Evolutionary conservation across 2,329 filamentous ascomycete species (phyloP).

Genomic region (Aspergillus vadensis): DNA sequence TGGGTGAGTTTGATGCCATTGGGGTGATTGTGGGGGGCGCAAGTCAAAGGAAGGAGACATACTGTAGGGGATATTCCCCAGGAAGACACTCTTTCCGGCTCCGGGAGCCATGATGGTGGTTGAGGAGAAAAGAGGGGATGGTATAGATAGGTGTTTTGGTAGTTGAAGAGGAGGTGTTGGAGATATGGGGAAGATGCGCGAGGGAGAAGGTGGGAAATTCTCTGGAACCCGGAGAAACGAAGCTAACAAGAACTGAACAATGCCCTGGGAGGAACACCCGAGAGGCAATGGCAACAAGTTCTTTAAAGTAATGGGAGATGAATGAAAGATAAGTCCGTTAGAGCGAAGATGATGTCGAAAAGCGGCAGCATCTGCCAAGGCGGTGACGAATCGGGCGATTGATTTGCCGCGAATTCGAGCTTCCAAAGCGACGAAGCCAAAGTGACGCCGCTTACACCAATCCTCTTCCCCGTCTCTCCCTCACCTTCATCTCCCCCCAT

Average conservation of each 20-base stretch:
- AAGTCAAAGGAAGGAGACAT: constrained; percentile 57
- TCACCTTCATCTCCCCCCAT: constrained; percentile 20
- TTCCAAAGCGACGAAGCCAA: constrained; percentile 19
- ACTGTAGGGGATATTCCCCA: constrained; percentile 66
- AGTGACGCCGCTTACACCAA: constrained; percentile 15
- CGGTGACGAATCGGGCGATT: constrained; percentile 30
- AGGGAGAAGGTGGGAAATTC: neutral
- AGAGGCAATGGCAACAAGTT: no score
- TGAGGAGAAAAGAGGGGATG: neutral
- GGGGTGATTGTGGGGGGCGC: constrained; percentile 20
- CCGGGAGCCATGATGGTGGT: constrained; percentile 44
- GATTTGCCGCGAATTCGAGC: constrained; percentile 20
- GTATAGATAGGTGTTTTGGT: constrained; percentile 2
- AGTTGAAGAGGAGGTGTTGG: neutral
- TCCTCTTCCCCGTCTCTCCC: neutral
- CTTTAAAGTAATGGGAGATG: neutral
- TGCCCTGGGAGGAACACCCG: no score
- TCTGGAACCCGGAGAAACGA: no score
- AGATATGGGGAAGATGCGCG: neutral
- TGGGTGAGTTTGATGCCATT: neutral
- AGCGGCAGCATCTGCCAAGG: constrained; percentile 16
- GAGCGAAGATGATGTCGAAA: neutral
- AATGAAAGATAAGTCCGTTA: neutral
- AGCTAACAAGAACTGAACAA: no score
- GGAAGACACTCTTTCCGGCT: constrained; percentile 49